Percentiles rank a stretch among this genome's conserved stretches.
Evolutionary conservation across 2,329 filamentous ascomycete species (phyloP).

Genomic region (Colletotrichum truncatum): DNA sequence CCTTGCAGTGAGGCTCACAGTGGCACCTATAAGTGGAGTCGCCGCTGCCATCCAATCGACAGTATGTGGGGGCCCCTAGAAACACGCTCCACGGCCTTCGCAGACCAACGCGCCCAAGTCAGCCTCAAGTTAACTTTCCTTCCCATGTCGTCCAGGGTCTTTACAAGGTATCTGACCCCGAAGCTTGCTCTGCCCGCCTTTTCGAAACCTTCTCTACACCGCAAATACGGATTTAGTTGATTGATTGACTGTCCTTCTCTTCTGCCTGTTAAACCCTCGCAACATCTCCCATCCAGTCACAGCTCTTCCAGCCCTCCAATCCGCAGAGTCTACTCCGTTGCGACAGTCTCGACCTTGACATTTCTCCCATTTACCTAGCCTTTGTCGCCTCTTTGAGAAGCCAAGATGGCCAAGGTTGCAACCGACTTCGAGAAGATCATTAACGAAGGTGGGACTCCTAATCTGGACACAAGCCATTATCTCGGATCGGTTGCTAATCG

Average conservation of each 20-base stretch:
- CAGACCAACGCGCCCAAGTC: constrained; percentile 19
- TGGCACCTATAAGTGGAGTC: neutral
- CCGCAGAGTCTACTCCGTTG: neutral
- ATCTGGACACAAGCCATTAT: neutral
- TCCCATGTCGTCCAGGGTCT: constrained; percentile 7
- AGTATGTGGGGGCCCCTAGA: neutral
- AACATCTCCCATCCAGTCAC: neutral
- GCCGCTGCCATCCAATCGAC: neutral
- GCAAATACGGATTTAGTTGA: too few relatives aligned
- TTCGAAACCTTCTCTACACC: neutral
- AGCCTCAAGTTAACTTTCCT: constrained; percentile 19
- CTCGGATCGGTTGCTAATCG: constrained; percentile 9
- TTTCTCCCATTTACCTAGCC: neutral
- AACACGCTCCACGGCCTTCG: constrained; percentile 10
- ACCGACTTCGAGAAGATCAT: constrained; percentile 66
- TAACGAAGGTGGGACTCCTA: constrained; percentile 52
- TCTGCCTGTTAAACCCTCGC: neutral
- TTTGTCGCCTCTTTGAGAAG: neutral
- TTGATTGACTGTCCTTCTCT: too few relatives aligned
- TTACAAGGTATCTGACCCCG: neutral
- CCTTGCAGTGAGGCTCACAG: neutral
- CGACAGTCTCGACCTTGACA: neutral
- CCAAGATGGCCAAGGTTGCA: constrained; percentile 53
- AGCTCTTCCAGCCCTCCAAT: neutral
- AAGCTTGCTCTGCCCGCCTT: neutral